phyloP scores from a whole-genome alignment of 768 basidiomycete species.

The Pholiota molesta region DNA sequence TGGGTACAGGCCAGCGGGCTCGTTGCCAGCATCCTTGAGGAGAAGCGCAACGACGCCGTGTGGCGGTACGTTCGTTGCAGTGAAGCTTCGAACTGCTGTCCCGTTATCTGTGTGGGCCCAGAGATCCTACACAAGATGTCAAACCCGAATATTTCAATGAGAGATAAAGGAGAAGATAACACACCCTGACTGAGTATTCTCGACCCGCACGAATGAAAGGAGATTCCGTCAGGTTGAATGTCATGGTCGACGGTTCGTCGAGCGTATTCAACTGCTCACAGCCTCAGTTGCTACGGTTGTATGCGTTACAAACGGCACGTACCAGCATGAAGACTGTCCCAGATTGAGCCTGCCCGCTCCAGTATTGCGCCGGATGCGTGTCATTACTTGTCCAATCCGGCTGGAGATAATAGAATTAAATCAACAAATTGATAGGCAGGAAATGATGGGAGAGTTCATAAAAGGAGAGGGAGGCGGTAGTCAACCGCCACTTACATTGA shows the following conservation, averaged over 20 bases:
- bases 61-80: slow-evolving; percentile 53
- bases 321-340: slow-evolving; percentile 73
- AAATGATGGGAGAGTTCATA: background rate
- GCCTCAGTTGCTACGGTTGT: background rate
- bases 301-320: slow-evolving; percentile 16
- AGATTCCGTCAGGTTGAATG: slow-evolving; percentile 67
- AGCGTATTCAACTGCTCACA: slow-evolving; percentile 56
- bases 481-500: slow-evolving; percentile 48
- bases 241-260: slow-evolving; percentile 54
- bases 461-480: background rate
- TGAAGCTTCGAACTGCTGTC: slow-evolving; percentile 63
- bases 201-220: slow-evolving; percentile 71
- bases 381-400: slow-evolving; percentile 43
- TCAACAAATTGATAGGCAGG: background rate
- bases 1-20: slow-evolving; percentile 58
- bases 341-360: slow-evolving; percentile 66
- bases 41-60: slow-evolving; percentile 75
- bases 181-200: slow-evolving; percentile 64
- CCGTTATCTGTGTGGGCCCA: slow-evolving; percentile 76
- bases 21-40: slow-evolving; percentile 66
- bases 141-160: background rate
- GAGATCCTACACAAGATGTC: slow-evolving; percentile 51
- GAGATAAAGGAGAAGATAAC: slow-evolving; percentile 18
- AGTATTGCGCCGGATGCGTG: slow-evolving; percentile 65
- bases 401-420: slow-evolving; percentile 22